phyloP scores from a whole-genome alignment of 1,139 yeast genomes.

The Blastobotrys arbuscula region DNA sequence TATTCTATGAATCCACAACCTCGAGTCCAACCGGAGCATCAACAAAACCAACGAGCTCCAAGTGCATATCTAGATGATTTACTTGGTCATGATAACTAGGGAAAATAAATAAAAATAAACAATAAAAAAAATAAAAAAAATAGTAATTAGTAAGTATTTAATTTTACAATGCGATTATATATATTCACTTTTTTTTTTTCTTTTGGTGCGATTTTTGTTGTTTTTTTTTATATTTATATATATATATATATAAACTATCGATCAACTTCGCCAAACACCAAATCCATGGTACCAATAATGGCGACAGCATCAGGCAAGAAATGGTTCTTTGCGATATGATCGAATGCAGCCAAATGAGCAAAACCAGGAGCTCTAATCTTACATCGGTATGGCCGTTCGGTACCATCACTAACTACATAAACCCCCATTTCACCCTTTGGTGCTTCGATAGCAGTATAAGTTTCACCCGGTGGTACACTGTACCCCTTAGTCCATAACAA shows the following conservation, averaged over 20 bases:
- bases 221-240: not conserved
- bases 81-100: constrained; percentile 23
- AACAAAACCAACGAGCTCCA: constrained; percentile 32
- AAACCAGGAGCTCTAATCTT: constrained; percentile 93
- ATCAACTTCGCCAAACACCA: constrained; percentile 92
- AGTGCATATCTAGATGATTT: constrained; percentile 37
- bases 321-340: constrained; percentile 79
- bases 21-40: not conserved
- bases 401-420: constrained; percentile 81
- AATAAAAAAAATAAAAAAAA: not conserved
- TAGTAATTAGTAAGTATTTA: not conserved
- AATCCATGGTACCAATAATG: constrained; percentile 91
- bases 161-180: not conserved
- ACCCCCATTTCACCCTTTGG: constrained; percentile 97
- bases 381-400: constrained; percentile 88
- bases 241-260: constrained; percentile 41
- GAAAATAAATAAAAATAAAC: not conserved
- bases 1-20: not conserved
- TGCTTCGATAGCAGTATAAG: constrained; percentile 88
- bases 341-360: constrained; percentile 85
- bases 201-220: too few relatives aligned
- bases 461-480: constrained; percentile 86
- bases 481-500: constrained; percentile 82
- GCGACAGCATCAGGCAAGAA: constrained; percentile 91
- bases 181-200: not conserved